Conservation (phyloP, 768 basidiomycete genomes). For the Suillus spraguei region DNA sequence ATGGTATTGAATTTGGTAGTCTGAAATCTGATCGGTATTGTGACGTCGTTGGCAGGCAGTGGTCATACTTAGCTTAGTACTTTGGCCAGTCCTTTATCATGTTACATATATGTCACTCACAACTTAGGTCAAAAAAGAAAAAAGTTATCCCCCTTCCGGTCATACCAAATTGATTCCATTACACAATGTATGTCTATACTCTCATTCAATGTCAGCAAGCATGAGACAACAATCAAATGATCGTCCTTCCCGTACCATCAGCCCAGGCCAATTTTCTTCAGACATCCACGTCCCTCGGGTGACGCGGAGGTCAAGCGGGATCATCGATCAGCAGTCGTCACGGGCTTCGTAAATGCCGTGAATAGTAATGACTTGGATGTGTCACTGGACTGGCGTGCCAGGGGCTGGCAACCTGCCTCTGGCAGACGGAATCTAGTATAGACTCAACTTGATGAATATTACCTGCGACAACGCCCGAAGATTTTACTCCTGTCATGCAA, state of each 20-base stretch:
- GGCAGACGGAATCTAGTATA: background rate
- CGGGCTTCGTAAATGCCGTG: background rate
- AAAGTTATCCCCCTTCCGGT: background rate
- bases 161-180: background rate
- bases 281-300: background rate
- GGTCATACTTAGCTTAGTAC: background rate
- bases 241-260: constrained; percentile 38
- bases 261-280: constrained; percentile 35
- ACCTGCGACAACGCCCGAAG: background rate
- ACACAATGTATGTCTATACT: background rate
- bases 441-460: background rate
- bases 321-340: constrained; percentile 4
- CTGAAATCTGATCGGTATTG: background rate
- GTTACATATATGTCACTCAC: background rate
- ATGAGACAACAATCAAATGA: background rate
- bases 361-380: background rate
- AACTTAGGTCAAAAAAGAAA: background rate
- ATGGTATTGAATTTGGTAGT: background rate
- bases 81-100: background rate
- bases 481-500: no score
- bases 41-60: background rate
- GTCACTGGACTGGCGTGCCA: background rate
- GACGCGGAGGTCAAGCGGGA: constrained; percentile 10
- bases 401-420: background rate
- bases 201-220: background rate